Evolutionary conservation across 768 basidiomycete species (phyloP).

Genomic region (Lyophyllum atratum): DNA sequence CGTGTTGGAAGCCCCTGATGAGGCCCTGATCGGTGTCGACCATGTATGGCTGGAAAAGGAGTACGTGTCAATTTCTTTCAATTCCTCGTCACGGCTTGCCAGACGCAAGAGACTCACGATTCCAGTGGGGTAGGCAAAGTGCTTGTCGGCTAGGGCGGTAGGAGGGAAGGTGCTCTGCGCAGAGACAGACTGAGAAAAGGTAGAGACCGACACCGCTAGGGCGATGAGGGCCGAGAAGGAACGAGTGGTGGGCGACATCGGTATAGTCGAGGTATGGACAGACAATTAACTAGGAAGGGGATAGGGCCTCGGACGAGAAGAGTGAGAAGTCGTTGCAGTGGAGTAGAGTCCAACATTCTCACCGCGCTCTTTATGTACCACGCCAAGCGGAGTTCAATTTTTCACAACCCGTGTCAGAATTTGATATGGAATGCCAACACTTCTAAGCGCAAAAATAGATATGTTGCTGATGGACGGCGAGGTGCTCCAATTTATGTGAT

Average conservation of each 20-base stretch:
- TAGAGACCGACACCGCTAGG: conserved; percentile 25
- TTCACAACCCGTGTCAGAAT: too few species aligned
- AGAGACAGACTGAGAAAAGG: conserved; percentile 21
- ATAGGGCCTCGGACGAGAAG: not conserved
- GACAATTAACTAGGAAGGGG: not conserved
- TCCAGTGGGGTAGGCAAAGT: conserved; percentile 42
- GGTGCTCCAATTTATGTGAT: too few species aligned
- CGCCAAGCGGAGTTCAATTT: too few species aligned
- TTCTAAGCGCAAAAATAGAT: too few species aligned
- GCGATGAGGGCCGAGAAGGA: conserved; percentile 29
- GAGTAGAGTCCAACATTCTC: too few species aligned
- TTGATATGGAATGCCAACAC: too few species aligned
- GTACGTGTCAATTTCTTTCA: not conserved
- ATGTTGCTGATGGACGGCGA: too few species aligned
- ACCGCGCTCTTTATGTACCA: too few species aligned
- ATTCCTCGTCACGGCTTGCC: too few species aligned
- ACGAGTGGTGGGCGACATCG: conserved; percentile 50
- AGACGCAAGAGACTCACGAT: conserved; percentile 35
- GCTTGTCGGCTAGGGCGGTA: conserved; percentile 47
- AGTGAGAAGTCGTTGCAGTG: conserved; percentile 9
- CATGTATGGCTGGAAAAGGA: conserved; percentile 31
- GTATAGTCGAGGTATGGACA: conserved; percentile 3
- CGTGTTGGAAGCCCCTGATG: conserved; percentile 46
- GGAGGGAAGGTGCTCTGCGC: conserved; percentile 45
- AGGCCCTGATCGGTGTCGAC: conserved; percentile 36